A percentile compares a stretch with the other conserved stretches of the same genome.
Conservation (phyloP, 2,329 filamentous ascomycete species). For the Fusarium tjaetaba region DNA sequence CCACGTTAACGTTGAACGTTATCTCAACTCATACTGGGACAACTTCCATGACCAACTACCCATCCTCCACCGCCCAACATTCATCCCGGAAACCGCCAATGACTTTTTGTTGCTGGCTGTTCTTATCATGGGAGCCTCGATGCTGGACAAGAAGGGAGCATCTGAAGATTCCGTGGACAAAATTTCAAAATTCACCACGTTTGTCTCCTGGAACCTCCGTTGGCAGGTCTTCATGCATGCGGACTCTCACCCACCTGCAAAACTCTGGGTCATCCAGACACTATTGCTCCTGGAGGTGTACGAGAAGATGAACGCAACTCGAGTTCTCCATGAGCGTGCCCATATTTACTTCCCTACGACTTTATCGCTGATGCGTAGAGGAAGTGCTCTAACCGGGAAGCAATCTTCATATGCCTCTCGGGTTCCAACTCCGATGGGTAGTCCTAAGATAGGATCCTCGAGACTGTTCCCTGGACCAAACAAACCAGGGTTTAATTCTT, state of each 20-base stretch:
- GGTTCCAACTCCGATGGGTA: conserved; percentile 37
- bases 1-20: conserved; percentile 39
- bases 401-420: conserved; percentile 42
- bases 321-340: conserved; percentile 43
- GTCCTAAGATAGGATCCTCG: conserved; percentile 34
- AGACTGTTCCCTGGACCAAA: conserved; percentile 21
- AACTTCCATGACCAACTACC: conserved; percentile 44
- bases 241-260: conserved; percentile 43
- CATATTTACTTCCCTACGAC: conserved; percentile 46
- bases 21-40: conserved; percentile 44
- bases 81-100: conserved; percentile 42
- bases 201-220: conserved; percentile 43
- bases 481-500: conserved; percentile 32
- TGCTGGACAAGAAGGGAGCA: conserved; percentile 39
- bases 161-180: conserved; percentile 35
- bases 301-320: conserved; percentile 43
- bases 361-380: conserved; percentile 42
- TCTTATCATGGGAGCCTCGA: conserved; percentile 43
- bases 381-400: conserved; percentile 43
- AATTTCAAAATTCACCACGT: conserved; percentile 44
- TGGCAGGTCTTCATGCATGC: conserved; percentile 46
- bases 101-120: conserved; percentile 42
- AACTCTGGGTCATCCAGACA: conserved; percentile 44
- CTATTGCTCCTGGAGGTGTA: conserved; percentile 42
- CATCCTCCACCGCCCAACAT: conserved; percentile 42